A percentile compares a stretch with the other conserved stretches of the same genome.
Conservation (phyloP, 169 alveolate species). For the Eimeria sp. region DNA sequence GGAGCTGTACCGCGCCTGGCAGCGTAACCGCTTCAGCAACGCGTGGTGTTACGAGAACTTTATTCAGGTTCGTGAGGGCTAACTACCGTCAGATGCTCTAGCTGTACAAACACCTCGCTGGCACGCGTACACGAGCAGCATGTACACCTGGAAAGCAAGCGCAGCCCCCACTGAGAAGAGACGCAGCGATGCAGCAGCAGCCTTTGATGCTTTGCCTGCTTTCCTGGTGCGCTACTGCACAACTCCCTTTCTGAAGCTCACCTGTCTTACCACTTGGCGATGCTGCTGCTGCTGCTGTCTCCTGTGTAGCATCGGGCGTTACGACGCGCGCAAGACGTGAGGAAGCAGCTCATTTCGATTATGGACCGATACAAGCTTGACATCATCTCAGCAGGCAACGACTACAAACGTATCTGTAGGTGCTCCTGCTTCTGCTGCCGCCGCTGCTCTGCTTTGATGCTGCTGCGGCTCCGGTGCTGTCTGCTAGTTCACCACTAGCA, state of each 20-base stretch:
- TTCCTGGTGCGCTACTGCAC: background rate
- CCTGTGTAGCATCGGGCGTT: conserved; percentile 93
- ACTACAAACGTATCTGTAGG: conserved; percentile 96
- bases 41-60: conserved; percentile 99
- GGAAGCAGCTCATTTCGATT: conserved; percentile 97
- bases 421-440: conserved; percentile 83
- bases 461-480: background rate
- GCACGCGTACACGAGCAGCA: too few relatives aligned
- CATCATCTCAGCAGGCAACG: conserved; percentile 93
- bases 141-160: too few relatives aligned
- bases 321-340: conserved; percentile 98
- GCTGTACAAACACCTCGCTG: background rate
- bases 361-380: conserved; percentile 97
- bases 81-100: too few relatives aligned
- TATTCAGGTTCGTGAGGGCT: conserved; percentile 91
- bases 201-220: too few relatives aligned
- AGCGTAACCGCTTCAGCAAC: conserved; percentile 94
- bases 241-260: background rate
- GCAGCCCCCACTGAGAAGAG: too few relatives aligned
- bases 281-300: conserved; percentile 9
- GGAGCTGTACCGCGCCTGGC: conserved; percentile 98
- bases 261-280: background rate
- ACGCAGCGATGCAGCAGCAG: too few relatives aligned
- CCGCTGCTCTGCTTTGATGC: background rate
- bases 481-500: background rate